phyloP scores from a whole-genome alignment of 805 yeast genomes.

The Yamadazyma akitaensis region DNA sequence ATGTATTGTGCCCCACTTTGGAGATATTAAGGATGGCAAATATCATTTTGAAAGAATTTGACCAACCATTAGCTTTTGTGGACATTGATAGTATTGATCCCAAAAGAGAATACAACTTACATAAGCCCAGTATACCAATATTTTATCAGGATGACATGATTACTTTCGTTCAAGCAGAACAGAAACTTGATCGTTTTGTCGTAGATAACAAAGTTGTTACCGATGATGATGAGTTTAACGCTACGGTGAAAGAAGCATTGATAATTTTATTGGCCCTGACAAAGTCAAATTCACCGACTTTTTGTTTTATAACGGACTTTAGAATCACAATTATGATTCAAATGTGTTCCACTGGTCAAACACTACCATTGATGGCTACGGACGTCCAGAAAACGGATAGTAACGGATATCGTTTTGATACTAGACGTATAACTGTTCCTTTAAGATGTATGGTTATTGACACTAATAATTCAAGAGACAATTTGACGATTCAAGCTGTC shows the following conservation, averaged over 20 bases:
- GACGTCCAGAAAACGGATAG: background rate
- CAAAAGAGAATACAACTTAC: background rate
- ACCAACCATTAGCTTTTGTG: background rate
- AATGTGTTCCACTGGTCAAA: background rate
- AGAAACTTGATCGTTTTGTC: background rate
- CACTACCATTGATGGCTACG: background rate
- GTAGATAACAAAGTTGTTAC: background rate
- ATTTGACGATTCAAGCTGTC: background rate
- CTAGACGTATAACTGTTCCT: background rate
- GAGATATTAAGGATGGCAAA: background rate
- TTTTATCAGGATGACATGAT: background rate
- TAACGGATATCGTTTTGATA: background rate
- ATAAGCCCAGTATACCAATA: background rate
- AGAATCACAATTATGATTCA: background rate
- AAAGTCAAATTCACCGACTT: background rate
- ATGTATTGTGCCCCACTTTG: background rate
- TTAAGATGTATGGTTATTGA: background rate
- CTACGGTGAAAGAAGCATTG: background rate
- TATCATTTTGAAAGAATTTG: background rate
- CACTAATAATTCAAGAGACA: background rate
- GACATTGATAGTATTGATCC: background rate
- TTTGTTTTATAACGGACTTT: background rate
- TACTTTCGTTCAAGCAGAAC: background rate
- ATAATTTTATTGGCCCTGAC: background rate
- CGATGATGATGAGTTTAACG: background rate